phyloP scores from a whole-genome alignment of 2,329 filamentous ascomycete species.

The Hypomyces perniciosus region DNA sequence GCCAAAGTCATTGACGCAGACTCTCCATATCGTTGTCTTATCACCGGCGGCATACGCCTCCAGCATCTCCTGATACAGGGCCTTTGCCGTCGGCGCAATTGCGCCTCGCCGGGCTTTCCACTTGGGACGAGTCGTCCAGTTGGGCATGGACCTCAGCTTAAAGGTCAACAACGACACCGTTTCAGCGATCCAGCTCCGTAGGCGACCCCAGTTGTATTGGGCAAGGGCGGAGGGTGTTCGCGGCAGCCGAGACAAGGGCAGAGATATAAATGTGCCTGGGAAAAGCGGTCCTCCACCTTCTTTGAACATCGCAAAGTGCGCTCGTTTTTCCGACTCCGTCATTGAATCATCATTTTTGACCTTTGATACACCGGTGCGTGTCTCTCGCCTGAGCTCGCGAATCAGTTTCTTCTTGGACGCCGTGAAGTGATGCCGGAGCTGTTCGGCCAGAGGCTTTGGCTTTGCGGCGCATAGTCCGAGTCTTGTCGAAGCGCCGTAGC shows the following conservation, averaged over 20 bases:
- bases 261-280: conserved; percentile 44
- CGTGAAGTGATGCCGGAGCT: conserved; percentile 20
- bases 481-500: conserved; percentile 14
- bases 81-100: conserved; percentile 48
- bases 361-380: conserved; percentile 18
- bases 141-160: conserved; percentile 41
- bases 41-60: conserved; percentile 56
- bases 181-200: conserved; percentile 32
- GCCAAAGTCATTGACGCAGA: conserved; percentile 51
- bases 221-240: conserved; percentile 23
- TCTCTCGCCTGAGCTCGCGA: conserved; percentile 24
- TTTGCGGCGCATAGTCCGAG: conserved; percentile 17
- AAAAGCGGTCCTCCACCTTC: conserved; percentile 29
- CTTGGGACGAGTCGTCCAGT: conserved; percentile 34
- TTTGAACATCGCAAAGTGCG: conserved; percentile 29
- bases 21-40: conserved; percentile 39
- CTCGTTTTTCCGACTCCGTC: conserved; percentile 25
- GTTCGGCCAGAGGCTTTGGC: conserved; percentile 17
- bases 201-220: conserved; percentile 32
- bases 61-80: conserved; percentile 56
- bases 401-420: conserved; percentile 20
- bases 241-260: conserved; percentile 33
- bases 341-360: conserved; percentile 26
- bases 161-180: conserved; percentile 30
- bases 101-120: conserved; percentile 37